These are phyloP conservation scores for Neofusicoccum cordaticola DNA, from an alignment of 2,329 filamentous ascomycete genomes.

Conservation along the genomic window DNA sequence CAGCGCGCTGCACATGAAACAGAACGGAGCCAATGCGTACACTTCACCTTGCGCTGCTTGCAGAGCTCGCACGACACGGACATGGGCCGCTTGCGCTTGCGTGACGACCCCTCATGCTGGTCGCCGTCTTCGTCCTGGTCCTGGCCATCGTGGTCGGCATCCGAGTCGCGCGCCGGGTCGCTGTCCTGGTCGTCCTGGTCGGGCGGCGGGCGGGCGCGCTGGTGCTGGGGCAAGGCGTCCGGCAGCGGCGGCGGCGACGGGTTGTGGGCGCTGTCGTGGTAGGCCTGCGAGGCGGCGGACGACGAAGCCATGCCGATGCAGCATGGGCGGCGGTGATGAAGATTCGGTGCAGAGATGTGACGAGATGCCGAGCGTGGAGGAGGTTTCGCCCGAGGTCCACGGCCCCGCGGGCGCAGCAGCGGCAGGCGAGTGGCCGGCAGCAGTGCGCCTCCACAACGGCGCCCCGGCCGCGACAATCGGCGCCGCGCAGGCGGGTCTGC, in stretches of 20 bases:
- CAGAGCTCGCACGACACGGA: constrained; percentile 67
- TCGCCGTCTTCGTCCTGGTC: not conserved
- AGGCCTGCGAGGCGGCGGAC: not conserved
- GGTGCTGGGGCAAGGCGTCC: not conserved
- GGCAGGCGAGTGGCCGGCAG: not conserved
- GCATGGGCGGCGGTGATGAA: not conserved
- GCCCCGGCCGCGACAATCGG: not conserved
- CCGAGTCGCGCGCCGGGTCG: constrained; percentile 27
- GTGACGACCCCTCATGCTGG: constrained; percentile 20
- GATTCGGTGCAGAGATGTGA: constrained; percentile 10
- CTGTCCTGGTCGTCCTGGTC: constrained; percentile 31
- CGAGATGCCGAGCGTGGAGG: constrained; percentile 13
- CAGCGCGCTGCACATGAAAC: not conserved
- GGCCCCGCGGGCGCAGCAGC: not conserved
- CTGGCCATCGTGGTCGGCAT: constrained; percentile 33
- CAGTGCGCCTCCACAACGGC: not conserved
- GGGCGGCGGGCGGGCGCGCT: constrained; percentile 14
- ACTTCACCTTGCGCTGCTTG: constrained; percentile 73
- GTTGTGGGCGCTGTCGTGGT: not conserved
- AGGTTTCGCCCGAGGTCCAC: constrained; percentile 7
- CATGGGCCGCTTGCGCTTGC: constrained; percentile 52
- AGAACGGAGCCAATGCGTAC: constrained; percentile 17
- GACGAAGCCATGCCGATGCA: not conserved
- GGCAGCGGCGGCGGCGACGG: not conserved
- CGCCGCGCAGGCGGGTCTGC: not conserved